phyloP scores from a whole-genome alignment of 192 early-diverging fungal species.

The Coemansia javaensis region DNA sequence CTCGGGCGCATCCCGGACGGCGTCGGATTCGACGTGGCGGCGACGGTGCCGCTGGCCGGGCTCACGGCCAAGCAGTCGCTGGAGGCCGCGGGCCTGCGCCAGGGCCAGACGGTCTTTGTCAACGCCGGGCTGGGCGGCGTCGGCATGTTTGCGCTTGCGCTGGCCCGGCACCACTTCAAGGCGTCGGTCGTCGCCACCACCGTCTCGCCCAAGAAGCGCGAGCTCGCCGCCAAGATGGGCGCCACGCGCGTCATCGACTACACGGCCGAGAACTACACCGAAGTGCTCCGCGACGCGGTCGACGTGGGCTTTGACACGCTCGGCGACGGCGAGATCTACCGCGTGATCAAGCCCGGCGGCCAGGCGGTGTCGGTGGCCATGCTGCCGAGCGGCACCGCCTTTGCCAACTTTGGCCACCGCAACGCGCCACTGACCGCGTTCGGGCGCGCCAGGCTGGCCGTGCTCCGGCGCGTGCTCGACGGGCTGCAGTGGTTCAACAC shows the following conservation, averaged over 20 bases:
- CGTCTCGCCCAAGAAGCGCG: slow-evolving; percentile 44
- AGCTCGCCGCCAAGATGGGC: slow-evolving; percentile 41
- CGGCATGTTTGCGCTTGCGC: slow-evolving; percentile 49
- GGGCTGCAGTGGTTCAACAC: slow-evolving; percentile 10
- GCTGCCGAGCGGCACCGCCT: slow-evolving; percentile 15
- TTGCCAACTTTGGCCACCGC: slow-evolving; percentile 13
- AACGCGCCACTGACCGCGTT: slow-evolving; percentile 6
- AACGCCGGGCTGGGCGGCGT: slow-evolving; percentile 57
- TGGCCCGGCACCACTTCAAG: slow-evolving; percentile 45
- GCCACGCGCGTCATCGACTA: slow-evolving; percentile 54
- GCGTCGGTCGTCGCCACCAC: slow-evolving; percentile 51
- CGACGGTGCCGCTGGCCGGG: slow-evolving; percentile 51
- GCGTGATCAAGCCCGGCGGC: slow-evolving; percentile 17
- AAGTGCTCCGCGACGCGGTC: slow-evolving; percentile 18
- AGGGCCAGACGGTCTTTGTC: slow-evolving; percentile 40
- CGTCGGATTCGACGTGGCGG: slow-evolving; percentile 42
- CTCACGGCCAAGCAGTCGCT: slow-evolving; percentile 53
- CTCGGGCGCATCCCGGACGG: slow-evolving; percentile 30
- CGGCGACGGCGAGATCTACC: slow-evolving; percentile 25
- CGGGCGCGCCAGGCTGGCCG: slow-evolving; percentile 5
- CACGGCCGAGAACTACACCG: slow-evolving; percentile 21
- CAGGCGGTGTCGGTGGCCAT: slow-evolving; percentile 26
- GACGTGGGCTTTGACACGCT: slow-evolving; percentile 47
- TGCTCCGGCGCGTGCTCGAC: slow-evolving; percentile 2
- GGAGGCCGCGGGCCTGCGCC: slow-evolving; percentile 14